Base-by-base conservation (phyloP, 2,329 filamentous ascomycete genomes). In the Teratosphaeria zuluensis region DNA sequence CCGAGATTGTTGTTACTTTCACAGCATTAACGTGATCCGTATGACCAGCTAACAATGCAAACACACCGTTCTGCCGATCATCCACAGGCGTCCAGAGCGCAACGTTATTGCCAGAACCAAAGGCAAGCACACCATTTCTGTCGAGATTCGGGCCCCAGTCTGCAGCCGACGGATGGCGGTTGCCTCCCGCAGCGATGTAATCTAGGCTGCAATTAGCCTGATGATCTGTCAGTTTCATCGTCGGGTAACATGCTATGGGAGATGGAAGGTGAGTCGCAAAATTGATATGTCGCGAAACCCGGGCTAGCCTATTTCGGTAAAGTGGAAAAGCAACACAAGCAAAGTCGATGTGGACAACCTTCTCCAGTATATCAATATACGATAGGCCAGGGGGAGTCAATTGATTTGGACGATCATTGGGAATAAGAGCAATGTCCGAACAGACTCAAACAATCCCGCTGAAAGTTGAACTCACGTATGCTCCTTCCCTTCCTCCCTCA, bases 91-190 rank as follows among this genome's bases (percentile, higher is more conserved):
- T 80, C 94, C 94, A 99, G 48, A 97, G 71, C 51, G 91, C 92
- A 66, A 99, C 82, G 75, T 94, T 94, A 66, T 86, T 85, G 74
- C 95, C 90, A 8, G 92, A 87, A 33, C 94, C 94, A 76, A 90
- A 99, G 32, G 91, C 94, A 57, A 99, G 79, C 52, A 91, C 72
- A 9, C 88, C 89, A n/a, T 1, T 16, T 9, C 19, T 48, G 42
- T 21, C n/a, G 19, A n/a, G 19, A 48, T 48, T n/a, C 63, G 72
- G 69, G 19, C 81, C 76, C 94, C 94, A 99, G 76, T 97, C 92
- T 31, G 92, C 92, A 31, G 90, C 89, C 16, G 87, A 86, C 19
- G 92, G 88, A 68, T 97, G 90, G 67, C 92, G 83, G 74, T 97
- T 99, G 53, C 90, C 92, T 61, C 94, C 94, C 62, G 87, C 85